A percentile compares a stretch with the other conserved stretches of the same genome.
phyloP scores from a whole-genome alignment of 768 basidiomycete genomes.

The Auriscalpium microsporum region DNA sequence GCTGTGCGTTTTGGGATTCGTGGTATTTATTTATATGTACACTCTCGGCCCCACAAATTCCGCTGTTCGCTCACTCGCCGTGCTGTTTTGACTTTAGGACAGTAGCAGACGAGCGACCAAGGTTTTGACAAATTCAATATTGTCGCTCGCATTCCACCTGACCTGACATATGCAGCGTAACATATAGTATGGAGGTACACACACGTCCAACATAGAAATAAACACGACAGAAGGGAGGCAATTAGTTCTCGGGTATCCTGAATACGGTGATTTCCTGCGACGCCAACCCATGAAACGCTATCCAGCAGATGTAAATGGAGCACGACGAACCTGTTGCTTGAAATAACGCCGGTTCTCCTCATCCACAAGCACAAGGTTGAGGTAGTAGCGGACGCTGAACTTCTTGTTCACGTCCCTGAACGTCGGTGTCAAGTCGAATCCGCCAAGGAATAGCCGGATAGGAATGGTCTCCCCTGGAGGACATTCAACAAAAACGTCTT shows the following conservation, averaged over 20 bases:
- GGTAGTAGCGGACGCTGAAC: constrained; percentile 93
- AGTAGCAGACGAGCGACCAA: not conserved
- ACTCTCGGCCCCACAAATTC: no score
- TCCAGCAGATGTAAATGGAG: not conserved
- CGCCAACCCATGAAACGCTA: not conserved
- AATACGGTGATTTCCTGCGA: constrained; percentile 78
- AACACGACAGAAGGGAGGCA: not conserved
- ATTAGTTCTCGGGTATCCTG: constrained; percentile 62
- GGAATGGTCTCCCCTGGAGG: constrained; percentile 92
- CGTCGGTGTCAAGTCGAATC: constrained; percentile 96
- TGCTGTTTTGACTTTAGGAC: not conserved
- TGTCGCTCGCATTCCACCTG: not conserved
- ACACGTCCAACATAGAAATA: not conserved
- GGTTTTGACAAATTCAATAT: not conserved
- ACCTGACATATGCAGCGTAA: not conserved
- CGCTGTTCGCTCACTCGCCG: no score
- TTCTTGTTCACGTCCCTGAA: constrained; percentile 99
- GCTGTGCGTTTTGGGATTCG: no score
- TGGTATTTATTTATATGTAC: no score
- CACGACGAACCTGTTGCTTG: constrained; percentile 73
- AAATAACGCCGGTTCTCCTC: constrained; percentile 98
- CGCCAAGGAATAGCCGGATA: constrained; percentile 93
- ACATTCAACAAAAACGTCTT: not conserved
- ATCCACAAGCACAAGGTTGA: constrained; percentile 95
- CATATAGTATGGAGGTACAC: constrained; percentile 6